Conservation (phyloP, 352 stramenopile genomes). For the Pythium grandisporangium region DNA sequence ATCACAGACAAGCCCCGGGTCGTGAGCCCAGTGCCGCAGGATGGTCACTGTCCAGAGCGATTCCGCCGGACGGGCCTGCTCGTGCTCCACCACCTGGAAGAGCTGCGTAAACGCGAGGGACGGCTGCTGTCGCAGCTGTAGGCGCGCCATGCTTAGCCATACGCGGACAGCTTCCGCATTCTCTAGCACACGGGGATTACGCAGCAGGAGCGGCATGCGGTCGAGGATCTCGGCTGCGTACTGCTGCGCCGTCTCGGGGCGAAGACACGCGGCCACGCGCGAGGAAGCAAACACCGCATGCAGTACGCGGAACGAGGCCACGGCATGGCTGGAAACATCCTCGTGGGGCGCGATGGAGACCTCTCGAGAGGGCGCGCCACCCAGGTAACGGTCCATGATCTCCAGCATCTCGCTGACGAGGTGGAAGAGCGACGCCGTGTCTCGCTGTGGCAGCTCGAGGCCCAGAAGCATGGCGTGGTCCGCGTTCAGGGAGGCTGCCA, state of each 20-base stretch:
- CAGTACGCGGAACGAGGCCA: conserved; percentile 9
- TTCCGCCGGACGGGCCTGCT: no score
- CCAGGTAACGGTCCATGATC: conserved; percentile 8
- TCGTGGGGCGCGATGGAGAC: not conserved
- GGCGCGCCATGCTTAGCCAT: conserved; percentile 7
- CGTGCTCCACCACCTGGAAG: no score
- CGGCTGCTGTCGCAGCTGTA: conserved; percentile 6
- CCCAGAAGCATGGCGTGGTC: conserved; percentile 17
- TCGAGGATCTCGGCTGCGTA: not conserved
- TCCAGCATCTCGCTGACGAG: conserved; percentile 15
- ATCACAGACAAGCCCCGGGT: conserved; percentile 8
- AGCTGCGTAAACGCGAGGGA: not conserved
- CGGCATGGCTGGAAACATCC: conserved; percentile 5
- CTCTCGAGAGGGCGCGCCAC: not conserved
- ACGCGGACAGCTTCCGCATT: not conserved
- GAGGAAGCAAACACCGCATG: conserved; percentile 6
- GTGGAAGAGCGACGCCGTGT: not conserved
- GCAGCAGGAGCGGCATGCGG: conserved; percentile 1
- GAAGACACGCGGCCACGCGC: no score
- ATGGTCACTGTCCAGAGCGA: conserved; percentile 11
- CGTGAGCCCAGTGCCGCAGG: conserved; percentile 2
- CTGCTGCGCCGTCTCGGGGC: no score
- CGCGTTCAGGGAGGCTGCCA: conserved; percentile 19
- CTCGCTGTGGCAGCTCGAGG: conserved; percentile 22
- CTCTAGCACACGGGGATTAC: conserved; percentile 1